phyloP scores from a whole-genome alignment of 495 filamentous ascomycete genomes.

The Aspergillus hancockii region DNA sequence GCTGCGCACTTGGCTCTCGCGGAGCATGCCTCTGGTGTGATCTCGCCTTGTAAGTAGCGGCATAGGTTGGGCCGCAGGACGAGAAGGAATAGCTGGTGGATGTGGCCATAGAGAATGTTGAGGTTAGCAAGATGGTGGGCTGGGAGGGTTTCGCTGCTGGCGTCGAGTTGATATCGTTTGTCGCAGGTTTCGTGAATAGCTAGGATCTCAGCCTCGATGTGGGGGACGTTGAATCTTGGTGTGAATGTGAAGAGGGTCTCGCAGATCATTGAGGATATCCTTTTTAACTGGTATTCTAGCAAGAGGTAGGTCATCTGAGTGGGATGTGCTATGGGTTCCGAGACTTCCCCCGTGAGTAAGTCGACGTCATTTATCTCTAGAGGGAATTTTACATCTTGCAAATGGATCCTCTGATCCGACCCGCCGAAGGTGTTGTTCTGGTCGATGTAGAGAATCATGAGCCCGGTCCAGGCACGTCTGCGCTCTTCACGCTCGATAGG shows the following conservation, averaged over 20 bases:
- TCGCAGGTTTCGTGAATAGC: conserved; percentile 41
- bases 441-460: conserved; percentile 46
- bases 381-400: conserved; percentile 41
- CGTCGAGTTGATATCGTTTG: conserved; percentile 35
- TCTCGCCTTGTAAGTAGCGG: conserved; percentile 41
- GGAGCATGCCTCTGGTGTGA: conserved; percentile 40
- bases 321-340: conserved; percentile 31
- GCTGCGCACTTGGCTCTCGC: conserved; percentile 44
- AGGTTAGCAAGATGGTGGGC: conserved; percentile 45
- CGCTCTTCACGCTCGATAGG: conserved; percentile 49
- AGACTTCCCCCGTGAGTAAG: conserved; percentile 34
- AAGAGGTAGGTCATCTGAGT: conserved; percentile 54
- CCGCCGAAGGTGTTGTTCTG: conserved; percentile 43
- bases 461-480: conserved; percentile 46
- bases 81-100: conserved; percentile 49
- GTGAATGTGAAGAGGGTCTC: conserved; percentile 39
- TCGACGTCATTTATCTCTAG: conserved; percentile 47
- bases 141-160: conserved; percentile 27
- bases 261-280: conserved; percentile 44
- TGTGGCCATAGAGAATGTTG: conserved; percentile 48
- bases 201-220: conserved; percentile 42
- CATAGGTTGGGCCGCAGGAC: conserved; percentile 45
- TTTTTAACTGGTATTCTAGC: conserved; percentile 43
- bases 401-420: conserved; percentile 26
- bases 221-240: conserved; percentile 27